Percentiles rank a stretch among this genome's conserved stretches.
phyloP scores from a whole-genome alignment of 2,329 filamentous ascomycete species.

The Pseudogymnoascus sp. region DNA sequence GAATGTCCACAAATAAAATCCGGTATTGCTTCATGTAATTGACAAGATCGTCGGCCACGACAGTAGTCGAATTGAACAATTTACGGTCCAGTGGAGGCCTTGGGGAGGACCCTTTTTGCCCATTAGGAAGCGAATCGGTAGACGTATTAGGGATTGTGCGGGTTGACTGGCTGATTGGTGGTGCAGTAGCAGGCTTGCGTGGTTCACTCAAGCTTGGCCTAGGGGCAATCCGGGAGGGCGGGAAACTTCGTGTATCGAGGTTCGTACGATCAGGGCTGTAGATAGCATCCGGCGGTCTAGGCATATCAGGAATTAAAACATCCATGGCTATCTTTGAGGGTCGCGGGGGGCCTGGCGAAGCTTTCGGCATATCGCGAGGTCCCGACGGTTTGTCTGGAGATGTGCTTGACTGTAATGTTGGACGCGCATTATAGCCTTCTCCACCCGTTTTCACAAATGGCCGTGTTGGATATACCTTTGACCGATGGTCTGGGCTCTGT shows the following conservation, averaged over 20 bases:
- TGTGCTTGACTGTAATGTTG: background rate
- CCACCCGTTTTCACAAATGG: background rate
- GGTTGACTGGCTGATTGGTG: background rate
- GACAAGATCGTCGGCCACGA: slow-evolving; percentile 56
- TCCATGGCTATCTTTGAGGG: slow-evolving; percentile 19
- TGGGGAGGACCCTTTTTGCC: background rate
- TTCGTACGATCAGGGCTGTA: slow-evolving; percentile 27
- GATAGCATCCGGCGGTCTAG: slow-evolving; percentile 29
- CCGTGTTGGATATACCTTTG: background rate
- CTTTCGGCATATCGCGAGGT: slow-evolving; percentile 26
- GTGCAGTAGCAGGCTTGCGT: background rate
- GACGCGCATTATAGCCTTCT: background rate
- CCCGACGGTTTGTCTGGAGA: slow-evolving; percentile 16
- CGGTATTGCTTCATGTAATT: slow-evolving; percentile 59
- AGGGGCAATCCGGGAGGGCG: background rate
- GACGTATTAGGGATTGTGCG: background rate
- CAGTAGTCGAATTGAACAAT: slow-evolving; percentile 17
- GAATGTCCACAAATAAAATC: slow-evolving; percentile 79
- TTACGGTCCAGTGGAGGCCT: slow-evolving; percentile 1
- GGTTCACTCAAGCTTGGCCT: background rate
- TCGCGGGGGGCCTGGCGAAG: slow-evolving; percentile 18
- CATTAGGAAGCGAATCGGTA: background rate
- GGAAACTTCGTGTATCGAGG: slow-evolving; percentile 4
- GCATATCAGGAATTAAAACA: slow-evolving; percentile 25
- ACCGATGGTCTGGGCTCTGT: background rate